Evolutionary conservation across 2,329 filamentous ascomycete genomes (phyloP).

Genomic region (Scopulariopsis brevicaulis): DNA sequence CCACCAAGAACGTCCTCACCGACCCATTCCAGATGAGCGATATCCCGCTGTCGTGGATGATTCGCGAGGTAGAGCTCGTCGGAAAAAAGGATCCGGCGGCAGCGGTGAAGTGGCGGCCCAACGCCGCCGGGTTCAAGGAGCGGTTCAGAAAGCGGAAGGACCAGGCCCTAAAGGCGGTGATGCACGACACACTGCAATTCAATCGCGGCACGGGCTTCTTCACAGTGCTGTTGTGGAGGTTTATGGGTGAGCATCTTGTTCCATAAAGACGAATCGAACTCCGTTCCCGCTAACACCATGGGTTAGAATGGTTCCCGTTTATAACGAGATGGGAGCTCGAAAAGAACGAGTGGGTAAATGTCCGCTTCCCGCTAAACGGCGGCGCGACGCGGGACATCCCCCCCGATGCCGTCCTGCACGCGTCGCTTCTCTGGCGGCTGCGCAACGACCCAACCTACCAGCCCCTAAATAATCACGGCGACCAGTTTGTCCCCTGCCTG

Average conservation of each 20-base stretch:
- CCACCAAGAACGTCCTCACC: conserved; percentile 15
- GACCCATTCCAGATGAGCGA: conserved; percentile 34
- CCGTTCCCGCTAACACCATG: not conserved
- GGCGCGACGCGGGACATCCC: conserved; percentile 26
- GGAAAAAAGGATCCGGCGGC: conserved; percentile 17
- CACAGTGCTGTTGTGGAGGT: conserved; percentile 27
- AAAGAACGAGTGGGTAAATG: conserved; percentile 17
- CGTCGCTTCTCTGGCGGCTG: conserved; percentile 22
- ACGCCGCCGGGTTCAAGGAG: conserved; percentile 18
- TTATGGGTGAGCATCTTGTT: conserved; percentile 24
- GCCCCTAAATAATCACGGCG: conserved; percentile 22
- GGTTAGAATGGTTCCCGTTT: conserved; percentile 24
- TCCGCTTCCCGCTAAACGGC: conserved; percentile 24
- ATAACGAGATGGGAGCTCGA: conserved; percentile 28
- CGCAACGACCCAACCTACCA: conserved; percentile 15
- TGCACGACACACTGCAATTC: conserved; percentile 26
- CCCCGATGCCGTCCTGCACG: conserved; percentile 23
- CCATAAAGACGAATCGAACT: not conserved
- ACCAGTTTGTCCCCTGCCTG: conserved; percentile 16
- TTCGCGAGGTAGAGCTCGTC: conserved; percentile 30
- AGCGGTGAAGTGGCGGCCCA: conserved; percentile 22
- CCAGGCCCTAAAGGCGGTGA: conserved; percentile 18
- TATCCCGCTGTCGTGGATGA: conserved; percentile 40
- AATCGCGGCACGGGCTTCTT: conserved; percentile 23
- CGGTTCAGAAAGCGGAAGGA: conserved; percentile 17